Evolutionary conservation across 371 early-diverging fungal species (phyloP).

Genomic region (Apophysomyces trapeziformis): DNA sequence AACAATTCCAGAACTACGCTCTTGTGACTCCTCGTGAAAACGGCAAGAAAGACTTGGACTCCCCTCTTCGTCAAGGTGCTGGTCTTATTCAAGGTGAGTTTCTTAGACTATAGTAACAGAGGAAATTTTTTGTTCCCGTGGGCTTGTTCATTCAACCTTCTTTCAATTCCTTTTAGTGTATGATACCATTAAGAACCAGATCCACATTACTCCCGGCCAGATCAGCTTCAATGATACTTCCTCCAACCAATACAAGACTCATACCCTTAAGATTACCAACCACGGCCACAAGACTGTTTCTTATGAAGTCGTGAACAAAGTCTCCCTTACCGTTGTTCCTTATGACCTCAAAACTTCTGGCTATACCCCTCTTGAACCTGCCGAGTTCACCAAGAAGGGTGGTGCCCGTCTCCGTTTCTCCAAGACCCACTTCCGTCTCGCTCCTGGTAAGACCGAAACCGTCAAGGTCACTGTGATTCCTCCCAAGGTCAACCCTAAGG

Average conservation of each 20-base stretch:
- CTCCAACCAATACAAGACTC: constrained; percentile 35
- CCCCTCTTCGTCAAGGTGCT: constrained; percentile 63
- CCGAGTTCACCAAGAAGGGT: constrained; percentile 16
- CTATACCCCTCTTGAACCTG: constrained; percentile 23
- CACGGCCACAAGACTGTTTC: constrained; percentile 50
- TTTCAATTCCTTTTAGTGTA: constrained; percentile 29
- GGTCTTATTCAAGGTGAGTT: constrained; percentile 64
- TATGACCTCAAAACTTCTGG: constrained; percentile 28
- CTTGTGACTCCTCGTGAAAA: constrained; percentile 31
- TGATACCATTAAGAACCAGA: constrained; percentile 54
- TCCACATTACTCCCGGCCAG: constrained; percentile 60
- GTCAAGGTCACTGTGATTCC: constrained; percentile 44
- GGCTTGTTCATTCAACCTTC: background rate
- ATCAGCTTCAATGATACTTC: constrained; percentile 68
- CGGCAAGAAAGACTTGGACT: constrained; percentile 21
- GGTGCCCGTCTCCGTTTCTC: constrained; percentile 35
- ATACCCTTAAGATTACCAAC: constrained; percentile 60
- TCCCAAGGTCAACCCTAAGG: constrained; percentile 32
- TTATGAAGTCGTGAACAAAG: constrained; percentile 49
- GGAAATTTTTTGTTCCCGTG: background rate
- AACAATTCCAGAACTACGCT: constrained; percentile 55
- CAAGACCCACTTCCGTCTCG: constrained; percentile 29
- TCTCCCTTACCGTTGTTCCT: constrained; percentile 40
- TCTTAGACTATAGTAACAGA: background rate
- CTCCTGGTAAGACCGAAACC: constrained; percentile 38